Base-by-base conservation (phyloP, 1,284 basidiomycete species). In the Papiliotrema nemorosa region DNA sequence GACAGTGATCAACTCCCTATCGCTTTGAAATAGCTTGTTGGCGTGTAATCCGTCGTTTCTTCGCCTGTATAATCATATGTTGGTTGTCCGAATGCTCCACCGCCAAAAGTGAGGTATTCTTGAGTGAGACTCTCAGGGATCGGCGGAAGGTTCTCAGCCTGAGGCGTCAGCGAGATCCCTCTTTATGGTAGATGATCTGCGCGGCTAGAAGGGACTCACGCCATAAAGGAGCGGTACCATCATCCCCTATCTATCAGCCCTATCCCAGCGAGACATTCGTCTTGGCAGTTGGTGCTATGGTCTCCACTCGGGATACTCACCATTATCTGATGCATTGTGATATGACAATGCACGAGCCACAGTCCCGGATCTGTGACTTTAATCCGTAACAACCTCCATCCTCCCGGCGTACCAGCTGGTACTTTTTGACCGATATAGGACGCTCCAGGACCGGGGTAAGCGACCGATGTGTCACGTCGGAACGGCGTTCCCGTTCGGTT, bases 301-400 rank as follows among this genome's bases (percentile, higher is more conserved):
- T n/a, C n/a, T n/a, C n/a, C n/a, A n/a, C n/a, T n/a, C n/a, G n/a
- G n/a, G n/a, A n/a, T n/a, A n/a, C n/a, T n/a, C n/a, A n/a, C n/a
- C 54, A 55, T 55, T 20, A 52, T 41, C 24, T 45, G 42, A 35
- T 55, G 53, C 13, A 46, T 34, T 16, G 46, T 29, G 50, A 55
- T 47, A 39, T 55, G 53, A 24, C 53, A 52, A 33, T 55, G 52
- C 13, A 54, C 34, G 16, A 54, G 33, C 52, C 52, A 54, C 14
- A 53, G 39, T 35, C 34, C 42, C 49, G 50, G 50, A 24, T 54
- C 44, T 16, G 20, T 20, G 13, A 54, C 47, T 25, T 34, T 36
- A 25, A 54, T 38, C n/a, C 53, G 33, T 29, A 54, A 51, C 44
- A 54, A 27, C 18, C 53, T 27, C 49, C 53, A 54, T 27, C 53